Conservation (phyloP, 768 basidiomycete species). For the Mycena albidolilacea region DNA sequence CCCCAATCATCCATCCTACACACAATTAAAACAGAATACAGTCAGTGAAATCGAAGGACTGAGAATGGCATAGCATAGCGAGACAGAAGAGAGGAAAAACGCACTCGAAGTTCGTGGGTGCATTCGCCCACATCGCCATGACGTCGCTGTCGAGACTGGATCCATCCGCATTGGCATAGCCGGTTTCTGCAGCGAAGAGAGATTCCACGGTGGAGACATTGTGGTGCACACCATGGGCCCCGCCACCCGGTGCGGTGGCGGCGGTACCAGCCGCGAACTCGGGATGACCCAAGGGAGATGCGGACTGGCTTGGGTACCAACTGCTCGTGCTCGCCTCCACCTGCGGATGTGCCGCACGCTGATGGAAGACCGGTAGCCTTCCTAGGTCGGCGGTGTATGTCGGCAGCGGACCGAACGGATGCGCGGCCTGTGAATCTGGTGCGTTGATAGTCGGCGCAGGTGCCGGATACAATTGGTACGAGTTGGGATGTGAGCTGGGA, state of each 20-base stretch:
- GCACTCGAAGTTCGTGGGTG: background rate
- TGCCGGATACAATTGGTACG: background rate
- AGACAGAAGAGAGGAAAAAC: background rate
- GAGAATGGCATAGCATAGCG: no score
- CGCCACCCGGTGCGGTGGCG: background rate
- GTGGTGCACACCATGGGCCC: background rate
- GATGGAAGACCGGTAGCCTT: slow-evolving; percentile 15
- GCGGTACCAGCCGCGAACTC: slow-evolving; percentile 6
- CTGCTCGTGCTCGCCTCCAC: slow-evolving; percentile 1
- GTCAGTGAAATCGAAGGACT: no score
- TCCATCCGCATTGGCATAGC: background rate
- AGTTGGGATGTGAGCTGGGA: background rate
- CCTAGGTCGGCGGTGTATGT: slow-evolving; percentile 31
- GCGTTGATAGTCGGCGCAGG: background rate
- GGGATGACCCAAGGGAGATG: slow-evolving; percentile 16
- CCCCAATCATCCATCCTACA: background rate
- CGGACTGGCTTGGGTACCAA: slow-evolving; percentile 28
- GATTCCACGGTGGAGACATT: background rate
- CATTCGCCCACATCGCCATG: background rate
- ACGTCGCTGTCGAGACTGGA: background rate
- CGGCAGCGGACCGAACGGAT: slow-evolving; percentile 5
- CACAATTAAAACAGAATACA: no score
- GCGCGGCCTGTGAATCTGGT: background rate
- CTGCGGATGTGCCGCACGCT: background rate
- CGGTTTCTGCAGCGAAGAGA: background rate